Conservation (phyloP, 2,329 filamentous ascomycete species). For the Hypoxylon sp. region DNA sequence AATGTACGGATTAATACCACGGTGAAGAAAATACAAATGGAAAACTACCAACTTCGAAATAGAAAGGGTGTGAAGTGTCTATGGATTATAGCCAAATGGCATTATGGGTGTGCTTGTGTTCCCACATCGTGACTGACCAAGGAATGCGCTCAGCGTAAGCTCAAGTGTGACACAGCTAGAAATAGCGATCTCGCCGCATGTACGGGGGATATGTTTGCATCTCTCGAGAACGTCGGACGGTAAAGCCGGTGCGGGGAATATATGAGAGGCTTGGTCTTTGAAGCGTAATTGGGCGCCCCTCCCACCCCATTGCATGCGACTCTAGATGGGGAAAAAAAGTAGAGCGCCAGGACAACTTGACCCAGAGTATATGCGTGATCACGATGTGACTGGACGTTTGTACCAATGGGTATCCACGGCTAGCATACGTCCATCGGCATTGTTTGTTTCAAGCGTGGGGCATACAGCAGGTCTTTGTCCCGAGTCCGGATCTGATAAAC, state of each 20-base stretch:
- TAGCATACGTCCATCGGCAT: background rate
- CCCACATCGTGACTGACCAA: background rate
- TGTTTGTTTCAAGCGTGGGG: background rate
- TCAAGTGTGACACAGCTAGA: background rate
- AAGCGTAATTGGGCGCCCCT: conserved; percentile 6
- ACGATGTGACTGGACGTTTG: background rate
- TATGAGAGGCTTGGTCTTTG: background rate
- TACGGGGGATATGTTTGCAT: too few species aligned
- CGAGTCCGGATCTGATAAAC: background rate
- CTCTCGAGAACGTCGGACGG: background rate
- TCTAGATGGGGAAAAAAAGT: background rate
- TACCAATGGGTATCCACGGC: background rate
- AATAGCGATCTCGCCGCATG: background rate
- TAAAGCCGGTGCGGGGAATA: conserved; percentile 15
- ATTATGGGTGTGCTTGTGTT: background rate
- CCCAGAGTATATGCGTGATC: background rate
- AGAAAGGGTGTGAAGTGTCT: background rate
- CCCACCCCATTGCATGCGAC: background rate
- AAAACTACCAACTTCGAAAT: conserved; percentile 4
- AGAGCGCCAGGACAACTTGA: background rate
- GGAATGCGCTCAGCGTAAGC: background rate
- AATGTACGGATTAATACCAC: conserved; percentile 24
- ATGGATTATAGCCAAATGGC: background rate
- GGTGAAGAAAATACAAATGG: conserved; percentile 21
- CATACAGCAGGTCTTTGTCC: background rate